A percentile compares a stretch with the other conserved stretches of the same genome.
Conservation (phyloP, 768 basidiomycete species). For the Hygrophorus pudorinus region DNA sequence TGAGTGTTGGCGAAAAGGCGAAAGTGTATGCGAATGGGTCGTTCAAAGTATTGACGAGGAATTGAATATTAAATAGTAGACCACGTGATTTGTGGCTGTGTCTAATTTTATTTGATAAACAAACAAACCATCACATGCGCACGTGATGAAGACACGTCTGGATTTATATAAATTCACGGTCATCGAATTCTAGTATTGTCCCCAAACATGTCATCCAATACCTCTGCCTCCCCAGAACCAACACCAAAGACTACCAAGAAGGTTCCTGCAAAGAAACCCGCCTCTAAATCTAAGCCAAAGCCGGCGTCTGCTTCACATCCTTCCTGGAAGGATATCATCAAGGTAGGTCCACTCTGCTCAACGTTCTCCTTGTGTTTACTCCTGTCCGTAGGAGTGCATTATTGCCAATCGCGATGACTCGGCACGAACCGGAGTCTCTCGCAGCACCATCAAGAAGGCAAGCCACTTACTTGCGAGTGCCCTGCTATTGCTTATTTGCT, state of each 20-base stretch:
- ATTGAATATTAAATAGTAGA: not conserved
- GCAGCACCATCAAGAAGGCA: slow-evolving; percentile 78
- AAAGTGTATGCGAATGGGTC: slow-evolving; percentile 59
- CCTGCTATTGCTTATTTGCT: slow-evolving; percentile 12
- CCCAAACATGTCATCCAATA: slow-evolving; percentile 7
- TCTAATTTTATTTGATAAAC: slow-evolving; percentile 3
- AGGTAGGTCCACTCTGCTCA: slow-evolving; percentile 19
- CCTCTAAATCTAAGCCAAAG: slow-evolving; percentile 13
- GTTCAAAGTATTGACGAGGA: slow-evolving; percentile 31
- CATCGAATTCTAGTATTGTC: too few species aligned
- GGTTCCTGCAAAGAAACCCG: slow-evolving; percentile 17
- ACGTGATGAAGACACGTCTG: slow-evolving; percentile 5
- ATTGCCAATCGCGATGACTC: slow-evolving; percentile 53
- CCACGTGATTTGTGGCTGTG: slow-evolving; percentile 6
- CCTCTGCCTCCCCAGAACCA: slow-evolving; percentile 13
- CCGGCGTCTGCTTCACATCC: slow-evolving; percentile 26
- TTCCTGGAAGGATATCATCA: slow-evolving; percentile 48
- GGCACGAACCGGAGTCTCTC: slow-evolving; percentile 65
- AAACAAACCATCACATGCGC: not conserved
- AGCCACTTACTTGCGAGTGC: slow-evolving; percentile 1
- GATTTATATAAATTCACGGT: not conserved
- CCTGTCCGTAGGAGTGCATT: slow-evolving; percentile 57
- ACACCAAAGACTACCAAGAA: slow-evolving; percentile 22
- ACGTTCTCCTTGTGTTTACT: not conserved
- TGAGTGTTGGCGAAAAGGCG: slow-evolving; percentile 31